Evolutionary conservation across 345 rosid genomes (phyloP).

Genomic region (Eucalyptus fibrosa): DNA sequence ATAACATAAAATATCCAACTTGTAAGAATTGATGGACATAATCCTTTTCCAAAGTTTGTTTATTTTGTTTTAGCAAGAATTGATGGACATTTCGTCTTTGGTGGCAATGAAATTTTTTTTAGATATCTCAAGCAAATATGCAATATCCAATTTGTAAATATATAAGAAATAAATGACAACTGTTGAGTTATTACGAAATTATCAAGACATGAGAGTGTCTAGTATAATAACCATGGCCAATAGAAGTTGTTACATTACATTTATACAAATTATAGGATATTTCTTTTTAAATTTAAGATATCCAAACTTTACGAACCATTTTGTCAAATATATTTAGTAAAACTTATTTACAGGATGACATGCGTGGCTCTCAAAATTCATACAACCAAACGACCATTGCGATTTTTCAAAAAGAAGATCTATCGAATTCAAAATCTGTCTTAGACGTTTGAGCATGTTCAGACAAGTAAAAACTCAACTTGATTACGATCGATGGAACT

Average conservation of each 20-base stretch:
- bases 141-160: background rate
- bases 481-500: background rate
- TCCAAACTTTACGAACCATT: background rate
- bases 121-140: background rate
- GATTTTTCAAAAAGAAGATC: background rate
- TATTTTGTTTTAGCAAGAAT: background rate
- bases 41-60: too few relatives aligned
- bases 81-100: background rate
- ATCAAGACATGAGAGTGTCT: accelerated
- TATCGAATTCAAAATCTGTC: background rate
- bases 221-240: background rate
- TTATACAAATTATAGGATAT: background rate
- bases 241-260: background rate
- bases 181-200: background rate
- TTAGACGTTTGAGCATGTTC: background rate
- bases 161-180: background rate
- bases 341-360: too few relatives aligned
- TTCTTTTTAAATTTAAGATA: background rate
- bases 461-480: background rate
- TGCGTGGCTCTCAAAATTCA: background rate
- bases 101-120: background rate
- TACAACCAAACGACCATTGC: accelerated
- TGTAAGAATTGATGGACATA: too few relatives aligned
- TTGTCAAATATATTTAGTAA: background rate
- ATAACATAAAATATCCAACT: background rate